phyloP scores from a whole-genome alignment of 1,284 basidiomycete genomes.

The Boletus mariae region DNA sequence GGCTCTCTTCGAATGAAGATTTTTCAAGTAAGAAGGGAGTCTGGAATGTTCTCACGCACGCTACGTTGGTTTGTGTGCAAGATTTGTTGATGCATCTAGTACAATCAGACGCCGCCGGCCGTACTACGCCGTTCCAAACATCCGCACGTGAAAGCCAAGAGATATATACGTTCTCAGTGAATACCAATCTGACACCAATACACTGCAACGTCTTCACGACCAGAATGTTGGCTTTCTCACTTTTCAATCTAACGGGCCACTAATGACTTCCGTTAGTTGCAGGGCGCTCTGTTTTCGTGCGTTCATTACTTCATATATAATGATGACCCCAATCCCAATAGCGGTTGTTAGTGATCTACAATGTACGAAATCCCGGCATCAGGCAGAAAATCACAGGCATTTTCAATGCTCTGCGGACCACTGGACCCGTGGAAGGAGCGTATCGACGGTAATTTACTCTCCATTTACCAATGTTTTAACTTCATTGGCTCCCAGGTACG shows the following conservation, averaged over 20 bases:
- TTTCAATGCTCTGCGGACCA: conserved; percentile 10
- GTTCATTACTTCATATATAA: conserved; percentile 8
- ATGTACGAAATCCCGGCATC: conserved; percentile 1
- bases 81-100: conserved; percentile 17
- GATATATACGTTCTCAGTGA: conserved; percentile 13
- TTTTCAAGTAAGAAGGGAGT: conserved; percentile 22
- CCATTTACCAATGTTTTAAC: neutral
- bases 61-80: conserved; percentile 11
- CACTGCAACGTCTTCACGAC: conserved; percentile 24
- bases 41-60: conserved; percentile 5
- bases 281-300: conserved; percentile 25
- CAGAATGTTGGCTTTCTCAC: conserved; percentile 24
- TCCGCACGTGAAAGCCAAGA: no score
- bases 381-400: conserved; percentile 14
- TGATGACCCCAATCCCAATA: neutral
- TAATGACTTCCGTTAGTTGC: conserved; percentile 18
- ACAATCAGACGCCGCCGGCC: conserved; percentile 8
- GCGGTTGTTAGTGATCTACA: conserved; percentile 18
- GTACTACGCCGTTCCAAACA: conserved; percentile 9
- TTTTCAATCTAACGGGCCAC: neutral
- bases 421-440: conserved; percentile 1
- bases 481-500: conserved; percentile 14
- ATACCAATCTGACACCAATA: conserved; percentile 21
- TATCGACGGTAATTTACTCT: conserved; percentile 16
- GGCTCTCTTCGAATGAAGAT: conserved; percentile 36